Conservation (phyloP, 495 filamentous ascomycete genomes). For the Aeminium ludgeri region DNA sequence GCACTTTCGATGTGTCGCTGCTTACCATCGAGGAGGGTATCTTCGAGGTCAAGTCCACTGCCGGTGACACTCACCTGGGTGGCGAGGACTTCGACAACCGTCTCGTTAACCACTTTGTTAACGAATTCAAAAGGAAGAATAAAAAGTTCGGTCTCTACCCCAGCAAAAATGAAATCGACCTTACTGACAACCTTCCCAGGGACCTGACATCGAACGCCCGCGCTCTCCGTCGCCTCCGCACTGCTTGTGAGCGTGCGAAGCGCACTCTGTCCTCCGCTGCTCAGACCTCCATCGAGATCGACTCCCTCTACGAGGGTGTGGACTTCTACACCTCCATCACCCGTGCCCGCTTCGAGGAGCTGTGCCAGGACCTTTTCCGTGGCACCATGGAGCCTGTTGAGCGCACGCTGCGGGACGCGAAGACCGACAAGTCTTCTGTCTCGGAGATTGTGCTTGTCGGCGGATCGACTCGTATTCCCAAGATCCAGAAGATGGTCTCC, state of each 20-base stretch:
- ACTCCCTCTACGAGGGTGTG: constrained; percentile 93
- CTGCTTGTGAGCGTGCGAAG: constrained; percentile 99
- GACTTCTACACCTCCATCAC: constrained; percentile 99
- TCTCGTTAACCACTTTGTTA: constrained; percentile 88
- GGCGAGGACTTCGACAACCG: constrained; percentile 99
- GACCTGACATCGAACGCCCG: constrained; percentile 79
- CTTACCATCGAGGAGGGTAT: constrained; percentile 98
- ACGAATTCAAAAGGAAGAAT: constrained; percentile 81
- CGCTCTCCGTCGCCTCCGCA: constrained; percentile 92
- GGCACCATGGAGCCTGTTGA: constrained; percentile 95
- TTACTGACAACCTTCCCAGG: constrained; percentile 15
- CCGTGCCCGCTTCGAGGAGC: constrained; percentile 97
- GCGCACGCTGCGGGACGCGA: constrained; percentile 93
- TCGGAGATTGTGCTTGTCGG: constrained; percentile 98
- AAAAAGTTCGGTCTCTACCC: too few relatives aligned
- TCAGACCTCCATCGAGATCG: constrained; percentile 96
- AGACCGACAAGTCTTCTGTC: constrained; percentile 82
- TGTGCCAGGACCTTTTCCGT: constrained; percentile 93
- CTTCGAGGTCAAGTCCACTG: constrained; percentile 97
- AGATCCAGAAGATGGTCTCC: constrained; percentile 94
- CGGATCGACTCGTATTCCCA: constrained; percentile 97
- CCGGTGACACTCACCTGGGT: constrained; percentile 97
- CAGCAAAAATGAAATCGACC: too few relatives aligned
- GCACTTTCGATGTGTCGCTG: constrained; percentile 99
- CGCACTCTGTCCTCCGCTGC: constrained; percentile 91